Evolutionary conservation across 345 rosid genomes (phyloP).

Genomic region (Eucalyptus microcorys): DNA sequence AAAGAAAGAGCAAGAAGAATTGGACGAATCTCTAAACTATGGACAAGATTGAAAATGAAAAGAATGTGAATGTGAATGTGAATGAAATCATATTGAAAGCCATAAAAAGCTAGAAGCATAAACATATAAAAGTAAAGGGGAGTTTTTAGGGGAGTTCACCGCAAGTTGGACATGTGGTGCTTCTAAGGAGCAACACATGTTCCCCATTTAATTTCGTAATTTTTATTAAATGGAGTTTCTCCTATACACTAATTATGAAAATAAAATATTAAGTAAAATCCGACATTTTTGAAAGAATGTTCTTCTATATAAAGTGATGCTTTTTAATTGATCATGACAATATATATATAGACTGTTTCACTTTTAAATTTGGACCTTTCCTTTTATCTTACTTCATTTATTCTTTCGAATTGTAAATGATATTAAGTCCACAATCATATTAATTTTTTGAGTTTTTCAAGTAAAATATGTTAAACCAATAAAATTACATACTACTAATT

Average conservation of each 20-base stretch:
- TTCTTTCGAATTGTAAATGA: neutral
- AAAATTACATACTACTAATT: neutral
- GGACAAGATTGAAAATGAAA: neutral
- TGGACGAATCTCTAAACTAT: neutral
- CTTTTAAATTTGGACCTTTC: neutral
- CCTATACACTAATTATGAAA: neutral
- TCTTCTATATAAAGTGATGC: neutral
- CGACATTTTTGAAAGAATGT: neutral
- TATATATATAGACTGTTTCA: neutral
- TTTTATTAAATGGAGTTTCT: neutral
- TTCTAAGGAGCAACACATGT: neutral
- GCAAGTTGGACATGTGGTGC: neutral
- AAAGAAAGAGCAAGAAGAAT: neutral
- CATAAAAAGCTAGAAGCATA: neutral
- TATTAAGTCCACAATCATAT: neutral
- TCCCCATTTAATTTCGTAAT: neutral
- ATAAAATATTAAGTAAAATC: neutral
- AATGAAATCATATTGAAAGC: neutral
- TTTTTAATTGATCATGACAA: neutral
- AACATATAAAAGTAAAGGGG: neutral
- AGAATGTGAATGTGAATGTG: rapidly evolving
- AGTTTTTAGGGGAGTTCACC: neutral
- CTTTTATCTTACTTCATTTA: neutral
- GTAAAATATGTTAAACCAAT: neutral
- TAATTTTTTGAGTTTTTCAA: rapidly evolving